These are phyloP conservation scores for Cordyceps militaris DNA, from an alignment of 2,329 filamentous ascomycete species.

Conservation along the genomic window DNA sequence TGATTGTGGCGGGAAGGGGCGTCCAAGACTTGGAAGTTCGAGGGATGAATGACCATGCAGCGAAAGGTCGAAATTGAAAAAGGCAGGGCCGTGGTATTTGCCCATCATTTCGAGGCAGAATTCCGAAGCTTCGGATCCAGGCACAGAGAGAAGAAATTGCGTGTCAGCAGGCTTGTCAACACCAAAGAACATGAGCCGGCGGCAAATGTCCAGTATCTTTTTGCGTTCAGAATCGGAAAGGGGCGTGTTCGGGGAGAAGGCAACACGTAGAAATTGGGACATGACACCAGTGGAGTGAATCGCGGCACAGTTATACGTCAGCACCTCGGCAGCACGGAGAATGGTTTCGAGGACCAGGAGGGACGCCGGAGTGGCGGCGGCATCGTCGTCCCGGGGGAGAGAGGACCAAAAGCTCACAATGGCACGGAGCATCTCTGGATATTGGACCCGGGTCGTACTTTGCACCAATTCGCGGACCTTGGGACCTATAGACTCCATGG, in stretches of 20 bases:
- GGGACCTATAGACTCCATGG: constrained; percentile 30
- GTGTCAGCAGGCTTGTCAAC: constrained; percentile 77
- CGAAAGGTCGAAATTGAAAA: constrained; percentile 91
- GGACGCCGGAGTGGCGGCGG: constrained; percentile 45
- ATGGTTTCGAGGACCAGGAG: constrained; percentile 61
- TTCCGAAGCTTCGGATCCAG: constrained; percentile 49
- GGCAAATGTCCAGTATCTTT: constrained; percentile 60
- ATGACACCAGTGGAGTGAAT: constrained; percentile 68
- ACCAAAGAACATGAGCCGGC: constrained; percentile 64
- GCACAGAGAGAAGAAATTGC: constrained; percentile 57
- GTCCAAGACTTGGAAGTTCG: constrained; percentile 79
- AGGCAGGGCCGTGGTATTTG: constrained; percentile 68
- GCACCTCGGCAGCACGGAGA: constrained; percentile 49
- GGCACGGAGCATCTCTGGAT: constrained; percentile 56
- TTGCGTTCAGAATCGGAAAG: constrained; percentile 49
- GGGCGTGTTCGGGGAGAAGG: constrained; percentile 46
- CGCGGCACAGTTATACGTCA: constrained; percentile 61
- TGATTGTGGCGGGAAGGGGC: constrained; percentile 73
- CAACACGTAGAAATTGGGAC: constrained; percentile 56
- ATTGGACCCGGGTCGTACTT: constrained; percentile 46
- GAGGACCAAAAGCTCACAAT: constrained; percentile 59
- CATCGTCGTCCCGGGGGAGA: constrained; percentile 42
- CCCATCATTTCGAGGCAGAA: constrained; percentile 70
- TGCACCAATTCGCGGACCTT: constrained; percentile 43
- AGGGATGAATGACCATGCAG: constrained; percentile 82